Conservation (phyloP, 164 flowering plant genomes). For the Buxus sempervirens region DNA sequence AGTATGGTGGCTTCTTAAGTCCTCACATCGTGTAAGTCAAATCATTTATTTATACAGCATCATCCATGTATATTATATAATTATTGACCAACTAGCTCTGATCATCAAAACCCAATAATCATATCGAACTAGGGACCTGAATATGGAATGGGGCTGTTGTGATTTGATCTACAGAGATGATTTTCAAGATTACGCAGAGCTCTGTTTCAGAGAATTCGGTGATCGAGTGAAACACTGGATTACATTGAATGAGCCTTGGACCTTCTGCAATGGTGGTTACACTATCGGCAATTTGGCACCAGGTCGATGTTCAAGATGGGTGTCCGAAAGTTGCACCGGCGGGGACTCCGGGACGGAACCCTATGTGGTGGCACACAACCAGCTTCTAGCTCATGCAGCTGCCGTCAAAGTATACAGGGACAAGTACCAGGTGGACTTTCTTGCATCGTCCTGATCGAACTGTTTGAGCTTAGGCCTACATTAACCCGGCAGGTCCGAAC, state of each 20-base stretch:
- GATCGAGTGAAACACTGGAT: no score
- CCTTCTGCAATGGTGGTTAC: constrained; percentile 22
- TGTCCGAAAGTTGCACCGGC: constrained; percentile 15
- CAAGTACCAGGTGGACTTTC: constrained; percentile 39
- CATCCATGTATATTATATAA: background rate
- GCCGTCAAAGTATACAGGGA: constrained; percentile 35
- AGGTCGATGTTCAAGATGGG: constrained; percentile 37
- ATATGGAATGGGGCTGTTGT: no score
- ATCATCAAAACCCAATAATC: no score
- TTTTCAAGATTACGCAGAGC: constrained; percentile 36
- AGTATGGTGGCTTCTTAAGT: no score
- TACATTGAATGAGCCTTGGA: no score
- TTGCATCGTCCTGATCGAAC: no score
- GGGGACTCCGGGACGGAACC: constrained; percentile 49
- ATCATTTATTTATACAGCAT: constrained; percentile 2
- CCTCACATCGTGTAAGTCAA: no score
- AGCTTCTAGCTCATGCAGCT: constrained; percentile 40
- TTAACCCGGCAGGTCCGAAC: no score
- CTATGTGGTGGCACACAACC: constrained; percentile 37
- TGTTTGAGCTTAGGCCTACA: no score
- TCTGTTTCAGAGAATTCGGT: constrained; percentile 49
- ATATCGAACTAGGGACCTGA: no score
- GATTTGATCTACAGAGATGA: constrained; percentile 26
- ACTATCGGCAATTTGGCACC: constrained; percentile 35
- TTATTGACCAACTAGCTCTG: no score